Evolutionary conservation across 164 flowering plant genomes (phyloP), one percentile per base, ranked within the genome.

Genomic region (Liriodendron chinense): DNA sequence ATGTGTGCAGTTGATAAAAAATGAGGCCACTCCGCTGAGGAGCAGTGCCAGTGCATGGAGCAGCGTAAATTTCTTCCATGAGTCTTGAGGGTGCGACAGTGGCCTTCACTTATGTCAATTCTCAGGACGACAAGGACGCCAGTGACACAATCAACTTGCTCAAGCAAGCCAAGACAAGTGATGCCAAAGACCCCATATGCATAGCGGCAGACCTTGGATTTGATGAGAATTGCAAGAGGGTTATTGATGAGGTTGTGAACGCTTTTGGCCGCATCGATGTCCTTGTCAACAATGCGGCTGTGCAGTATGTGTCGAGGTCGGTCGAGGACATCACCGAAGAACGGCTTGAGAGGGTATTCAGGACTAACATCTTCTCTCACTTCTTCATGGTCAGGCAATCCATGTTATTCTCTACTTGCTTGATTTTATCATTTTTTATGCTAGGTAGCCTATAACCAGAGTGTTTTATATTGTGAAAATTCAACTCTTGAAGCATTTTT

Each of bases 41-140:
- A 34, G 43, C 43, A 3, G 43, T 0, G 43, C 43, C 43, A 34
- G 7, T 34, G 43, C 43, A 34, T 34, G 43, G 43, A 34, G 43
- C 43, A 34, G 43, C 43, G 6, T 34, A 34, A 34, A 34, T 34
- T 34, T 34, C 3, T 34, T 34, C 43, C 43, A 34, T n/a, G n/a
- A 34, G 43, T 0, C 75, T 80, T 0, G 96, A 91, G 34, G 96
- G 98, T 6, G 97, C 97, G 4, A 91, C 92, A 0, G 96, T 92
- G 74, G 96, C 92, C 18, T 91, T 94, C 85, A 94, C 97, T 0
- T 91, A 88, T 43, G 91, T 90, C 73, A 88, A 90, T 73, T 80
- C 77, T 9, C 84, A 82, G 13, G 98, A 92, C 68, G 97, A 94
- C 57, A 89, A 84, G 75, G 97, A 94, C 67, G 94, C 97, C 0